Conservation (phyloP, 2,329 filamentous ascomycete genomes). For the Zymoseptoria crescenta region DNA sequence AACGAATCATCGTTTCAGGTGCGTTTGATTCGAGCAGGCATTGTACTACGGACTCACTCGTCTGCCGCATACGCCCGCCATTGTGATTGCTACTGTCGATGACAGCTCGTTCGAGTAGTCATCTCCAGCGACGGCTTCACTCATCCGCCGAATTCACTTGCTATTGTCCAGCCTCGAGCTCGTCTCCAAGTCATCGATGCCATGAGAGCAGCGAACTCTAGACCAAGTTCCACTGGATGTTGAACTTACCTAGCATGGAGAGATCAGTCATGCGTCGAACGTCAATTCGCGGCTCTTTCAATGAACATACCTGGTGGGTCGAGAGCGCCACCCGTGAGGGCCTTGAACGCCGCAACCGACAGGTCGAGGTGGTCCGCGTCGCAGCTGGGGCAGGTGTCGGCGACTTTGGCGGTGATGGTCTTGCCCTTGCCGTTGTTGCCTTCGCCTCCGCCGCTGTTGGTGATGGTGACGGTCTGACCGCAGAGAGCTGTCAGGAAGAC, state of each 20-base stretch:
- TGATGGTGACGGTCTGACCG: constrained; percentile 8
- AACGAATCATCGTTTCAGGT: background rate
- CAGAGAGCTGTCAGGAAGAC: constrained; percentile 1
- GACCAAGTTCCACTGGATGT: background rate
- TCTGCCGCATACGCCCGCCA: background rate
- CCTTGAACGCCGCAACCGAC: constrained; percentile 6
- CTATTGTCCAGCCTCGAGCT: background rate
- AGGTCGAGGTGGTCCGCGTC: constrained; percentile 6
- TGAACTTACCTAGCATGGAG: background rate
- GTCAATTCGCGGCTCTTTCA: background rate
- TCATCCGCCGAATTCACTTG: background rate
- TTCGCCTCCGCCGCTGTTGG: constrained; percentile 4
- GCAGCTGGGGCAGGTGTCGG: constrained; percentile 5
- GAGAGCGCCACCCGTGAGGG: constrained; percentile 2
- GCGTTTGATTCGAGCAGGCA: background rate
- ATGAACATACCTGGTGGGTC: constrained; percentile 4
- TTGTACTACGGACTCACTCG: background rate
- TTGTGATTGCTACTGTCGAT: background rate
- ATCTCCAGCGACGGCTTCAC: background rate
- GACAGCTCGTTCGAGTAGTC: background rate
- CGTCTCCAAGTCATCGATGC: background rate
- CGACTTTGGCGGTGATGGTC: constrained; percentile 6
- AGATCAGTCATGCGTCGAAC: background rate
- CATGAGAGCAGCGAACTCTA: background rate
- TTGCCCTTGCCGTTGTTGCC: constrained; percentile 1